Percentiles rank a stretch among this genome's conserved stretches.
phyloP scores from a whole-genome alignment of 2,329 filamentous ascomycete species.

The Xylariaceae sp. region DNA sequence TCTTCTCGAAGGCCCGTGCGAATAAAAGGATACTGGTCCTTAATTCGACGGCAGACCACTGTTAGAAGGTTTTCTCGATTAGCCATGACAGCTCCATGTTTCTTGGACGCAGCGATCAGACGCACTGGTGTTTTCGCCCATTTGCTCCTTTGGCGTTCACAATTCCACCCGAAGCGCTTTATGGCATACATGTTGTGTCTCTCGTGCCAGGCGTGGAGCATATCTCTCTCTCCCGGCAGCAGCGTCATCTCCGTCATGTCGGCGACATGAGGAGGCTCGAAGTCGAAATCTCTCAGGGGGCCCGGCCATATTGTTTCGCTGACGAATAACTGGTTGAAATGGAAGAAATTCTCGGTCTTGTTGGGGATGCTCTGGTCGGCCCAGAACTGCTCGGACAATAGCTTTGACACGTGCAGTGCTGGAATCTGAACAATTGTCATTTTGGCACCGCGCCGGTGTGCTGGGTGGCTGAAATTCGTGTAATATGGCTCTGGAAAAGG shows the following conservation, averaged over 20 bases:
- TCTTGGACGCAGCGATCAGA: too few species aligned
- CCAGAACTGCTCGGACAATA: constrained; percentile 12
- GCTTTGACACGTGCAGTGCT: constrained; percentile 3
- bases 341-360: constrained; percentile 7
- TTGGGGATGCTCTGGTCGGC: background rate
- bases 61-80: background rate
- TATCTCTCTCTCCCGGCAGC: background rate
- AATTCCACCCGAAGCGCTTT: background rate
- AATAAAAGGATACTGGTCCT: background rate
- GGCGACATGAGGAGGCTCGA: background rate
- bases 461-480: too few species aligned
- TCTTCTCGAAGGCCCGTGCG: background rate
- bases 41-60: background rate
- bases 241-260: background rate
- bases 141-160: background rate
- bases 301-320: background rate
- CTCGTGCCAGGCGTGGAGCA: background rate
- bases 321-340: background rate
- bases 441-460: too few species aligned
- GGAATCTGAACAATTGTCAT: background rate
- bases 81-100: too few species aligned
- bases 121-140: constrained; percentile 6
- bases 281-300: background rate
- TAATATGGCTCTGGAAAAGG: too few species aligned
- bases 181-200: background rate